Evolutionary conservation across 371 early-diverging fungal species (phyloP).

Genomic region (Sporodiniella umbellata): DNA sequence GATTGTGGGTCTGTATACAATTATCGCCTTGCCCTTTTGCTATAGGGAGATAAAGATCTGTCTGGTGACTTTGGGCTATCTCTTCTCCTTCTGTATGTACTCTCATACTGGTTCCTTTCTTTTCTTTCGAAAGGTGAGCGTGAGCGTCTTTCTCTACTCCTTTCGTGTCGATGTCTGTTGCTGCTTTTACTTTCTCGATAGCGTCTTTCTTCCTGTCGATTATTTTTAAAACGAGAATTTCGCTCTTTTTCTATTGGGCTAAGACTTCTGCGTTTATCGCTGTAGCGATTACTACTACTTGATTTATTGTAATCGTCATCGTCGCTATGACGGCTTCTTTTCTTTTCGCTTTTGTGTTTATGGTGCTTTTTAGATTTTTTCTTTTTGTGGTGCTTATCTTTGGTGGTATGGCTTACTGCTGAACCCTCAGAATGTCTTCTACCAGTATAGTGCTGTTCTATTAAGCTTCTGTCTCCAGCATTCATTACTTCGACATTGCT

Average conservation of each 20-base stretch:
- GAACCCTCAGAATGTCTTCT: neutral
- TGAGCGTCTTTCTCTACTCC: slow-evolving; percentile 3
- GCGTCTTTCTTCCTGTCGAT: neutral
- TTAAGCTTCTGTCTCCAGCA: neutral
- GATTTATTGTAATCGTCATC: slow-evolving; percentile 14
- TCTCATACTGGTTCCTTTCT: neutral
- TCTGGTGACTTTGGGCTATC: neutral
- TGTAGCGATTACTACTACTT: slow-evolving; percentile 2
- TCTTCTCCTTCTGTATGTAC: neutral
- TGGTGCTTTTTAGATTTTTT: slow-evolving; percentile 39
- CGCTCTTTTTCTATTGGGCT: neutral
- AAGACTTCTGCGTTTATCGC: neutral
- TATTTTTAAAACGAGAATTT: no score
- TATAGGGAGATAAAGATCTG: neutral
- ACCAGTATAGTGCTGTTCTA: neutral
- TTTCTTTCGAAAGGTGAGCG: neutral
- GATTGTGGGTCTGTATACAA: no score
- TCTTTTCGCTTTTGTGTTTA: slow-evolving; percentile 29
- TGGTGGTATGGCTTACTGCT: neutral
- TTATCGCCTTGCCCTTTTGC: neutral
- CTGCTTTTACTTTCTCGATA: slow-evolving; percentile 1
- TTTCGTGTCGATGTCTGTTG: neutral
- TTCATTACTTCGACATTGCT: slow-evolving; percentile 29
- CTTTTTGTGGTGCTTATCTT: slow-evolving; percentile 28
- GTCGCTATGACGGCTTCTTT: slow-evolving; percentile 19